Base-by-base conservation (phyloP, 2,329 filamentous ascomycete genomes). In the Fusarium lateritium region DNA sequence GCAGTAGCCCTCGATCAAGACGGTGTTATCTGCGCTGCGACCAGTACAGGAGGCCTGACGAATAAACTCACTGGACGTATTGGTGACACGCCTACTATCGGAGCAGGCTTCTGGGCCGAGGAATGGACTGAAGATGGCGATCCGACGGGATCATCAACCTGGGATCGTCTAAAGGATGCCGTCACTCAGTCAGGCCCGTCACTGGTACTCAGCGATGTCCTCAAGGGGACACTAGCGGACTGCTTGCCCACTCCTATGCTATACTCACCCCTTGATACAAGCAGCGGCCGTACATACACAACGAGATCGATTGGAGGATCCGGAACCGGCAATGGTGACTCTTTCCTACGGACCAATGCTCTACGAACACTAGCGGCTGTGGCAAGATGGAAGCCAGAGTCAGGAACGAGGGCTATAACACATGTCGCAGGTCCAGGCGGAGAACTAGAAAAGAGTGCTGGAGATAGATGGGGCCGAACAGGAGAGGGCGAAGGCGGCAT, bases 51-150 rank as follows among this genome's bases (percentile, higher is more conserved):
- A 7, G 94, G 94, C 0, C 77, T 97, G 78, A 97, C 94, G 22
- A 97, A 97, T 77, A 97, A 97, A 82, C 81, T 95, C 56, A 92
- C 92, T 0, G 94, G 94, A 0, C 84, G 94, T 21, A 91, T 97
- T 67, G 94, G 94, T 1, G 94, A 97, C 76, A 97, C 94, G 13
- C 94, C 94, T 0, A 91, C 91, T 0, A 82, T 94, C 1, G 94
- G 94, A 0, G 92, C 94, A 1, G 94, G 94, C 0, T 97, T 94
- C 78, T 97, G 94, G 93, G 93, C 94, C 0, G 94, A 97, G 76
- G 88, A 94, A 71, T 97, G 93, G 93, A 79, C 80, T 9, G 86
- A 90, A 57, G 79, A 83, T 3, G 78, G 78, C 2, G 78, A 80
- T 38, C 73, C 78, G 8, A 79, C 76, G 10, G 50, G 55, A 5